Evolutionary conservation across 441 rosid species (phyloP).

Genomic region (Populus hybrid): DNA sequence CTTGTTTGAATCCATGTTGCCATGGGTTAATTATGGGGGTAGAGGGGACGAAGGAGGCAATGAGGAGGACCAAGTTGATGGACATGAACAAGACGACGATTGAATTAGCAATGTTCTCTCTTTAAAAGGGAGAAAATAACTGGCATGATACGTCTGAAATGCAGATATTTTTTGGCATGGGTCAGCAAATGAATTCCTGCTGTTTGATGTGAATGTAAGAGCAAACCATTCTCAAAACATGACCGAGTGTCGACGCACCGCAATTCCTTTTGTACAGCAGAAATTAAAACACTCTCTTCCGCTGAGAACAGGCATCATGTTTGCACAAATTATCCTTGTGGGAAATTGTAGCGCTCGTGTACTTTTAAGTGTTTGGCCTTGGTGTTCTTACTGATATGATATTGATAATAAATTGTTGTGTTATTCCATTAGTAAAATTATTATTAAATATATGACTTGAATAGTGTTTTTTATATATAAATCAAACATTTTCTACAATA

Average conservation of each 20-base stretch:
- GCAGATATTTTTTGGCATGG: constrained; percentile 6
- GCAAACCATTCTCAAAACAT: not conserved
- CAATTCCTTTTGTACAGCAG: not conserved
- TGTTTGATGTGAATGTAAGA: not conserved
- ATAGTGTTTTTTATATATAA: too few relatives aligned
- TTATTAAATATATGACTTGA: not conserved
- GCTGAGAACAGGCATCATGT: not conserved
- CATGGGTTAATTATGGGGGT: constrained; percentile 62
- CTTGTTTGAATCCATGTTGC: constrained; percentile 74
- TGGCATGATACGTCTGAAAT: not conserved
- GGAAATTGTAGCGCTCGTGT: not conserved
- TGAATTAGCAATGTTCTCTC: constrained; percentile 12
- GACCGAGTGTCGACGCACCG: not conserved
- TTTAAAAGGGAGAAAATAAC: not conserved
- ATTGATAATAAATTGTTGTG: not conserved
- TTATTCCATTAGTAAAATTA: not conserved
- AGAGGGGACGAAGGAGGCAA: constrained; percentile 39
- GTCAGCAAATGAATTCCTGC: not conserved
- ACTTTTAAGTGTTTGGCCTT: not conserved
- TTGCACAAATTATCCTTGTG: not conserved
- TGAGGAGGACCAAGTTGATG: constrained; percentile 35
- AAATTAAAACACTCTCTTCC: not conserved
- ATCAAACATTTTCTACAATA: not conserved
- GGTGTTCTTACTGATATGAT: too few relatives aligned
- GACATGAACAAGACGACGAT: constrained; percentile 29